These are phyloP conservation scores for Curvularia lunata DNA, from an alignment of 2,329 filamentous ascomycete genomes.

Conservation along the genomic window DNA sequence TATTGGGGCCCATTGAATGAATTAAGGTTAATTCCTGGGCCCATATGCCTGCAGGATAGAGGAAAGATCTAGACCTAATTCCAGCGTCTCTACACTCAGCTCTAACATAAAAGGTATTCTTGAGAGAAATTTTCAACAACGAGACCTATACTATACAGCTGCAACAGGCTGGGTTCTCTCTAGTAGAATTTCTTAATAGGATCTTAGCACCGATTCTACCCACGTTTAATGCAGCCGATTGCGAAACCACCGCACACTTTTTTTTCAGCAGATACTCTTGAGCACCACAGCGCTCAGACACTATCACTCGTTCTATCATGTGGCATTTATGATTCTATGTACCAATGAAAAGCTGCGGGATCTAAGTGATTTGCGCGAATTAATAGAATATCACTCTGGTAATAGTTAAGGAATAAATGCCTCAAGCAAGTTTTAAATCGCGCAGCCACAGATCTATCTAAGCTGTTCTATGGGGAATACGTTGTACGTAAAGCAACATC, in stretches of 20 bases:
- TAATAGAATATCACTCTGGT: neutral
- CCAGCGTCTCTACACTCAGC: too few species aligned
- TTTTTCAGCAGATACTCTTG: neutral
- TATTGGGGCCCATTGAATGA: too few species aligned
- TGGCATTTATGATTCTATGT: neutral
- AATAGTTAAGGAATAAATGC: neutral
- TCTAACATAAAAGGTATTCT: too few species aligned
- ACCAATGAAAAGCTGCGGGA: neutral
- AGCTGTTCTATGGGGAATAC: neutral
- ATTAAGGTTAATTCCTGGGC: too few species aligned
- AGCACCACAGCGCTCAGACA: neutral
- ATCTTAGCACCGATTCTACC: too few species aligned
- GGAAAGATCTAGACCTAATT: too few species aligned
- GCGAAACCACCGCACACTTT: neutral
- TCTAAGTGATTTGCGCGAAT: neutral
- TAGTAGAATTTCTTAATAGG: too few species aligned
- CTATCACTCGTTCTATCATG: neutral
- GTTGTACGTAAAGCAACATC: neutral
- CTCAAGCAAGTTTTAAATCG: neutral
- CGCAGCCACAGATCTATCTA: neutral
- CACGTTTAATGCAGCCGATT: too few species aligned
- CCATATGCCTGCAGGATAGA: too few species aligned
- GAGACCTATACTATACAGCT: too few species aligned
- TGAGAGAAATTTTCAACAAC: too few species aligned
- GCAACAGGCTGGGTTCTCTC: too few species aligned